Conservation (phyloP, 345 rosid genomes). For the Ricinus communis region DNA sequence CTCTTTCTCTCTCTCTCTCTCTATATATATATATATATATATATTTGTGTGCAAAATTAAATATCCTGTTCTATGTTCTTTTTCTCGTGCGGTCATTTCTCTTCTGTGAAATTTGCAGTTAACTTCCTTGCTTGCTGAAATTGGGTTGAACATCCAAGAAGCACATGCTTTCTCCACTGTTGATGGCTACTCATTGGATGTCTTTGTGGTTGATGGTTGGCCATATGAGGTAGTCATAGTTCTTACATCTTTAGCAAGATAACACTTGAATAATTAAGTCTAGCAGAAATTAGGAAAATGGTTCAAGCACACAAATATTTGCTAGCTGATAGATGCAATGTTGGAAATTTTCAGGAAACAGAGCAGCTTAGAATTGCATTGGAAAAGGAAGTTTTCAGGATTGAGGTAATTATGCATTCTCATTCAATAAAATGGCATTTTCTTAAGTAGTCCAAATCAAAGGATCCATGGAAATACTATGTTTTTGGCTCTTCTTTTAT, state of each 20-base stretch:
- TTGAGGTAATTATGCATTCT: conserved; percentile 57
- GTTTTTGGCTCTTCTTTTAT: not conserved
- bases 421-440: not conserved
- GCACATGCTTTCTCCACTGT: conserved; percentile 95
- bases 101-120: conserved; percentile 52
- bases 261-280: not conserved
- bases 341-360: conserved; percentile 59
- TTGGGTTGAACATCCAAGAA: conserved; percentile 96
- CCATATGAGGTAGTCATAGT: conserved; percentile 73
- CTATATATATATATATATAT: too few relatives aligned
- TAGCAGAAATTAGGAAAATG: conserved; percentile 3
- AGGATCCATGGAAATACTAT: not conserved
- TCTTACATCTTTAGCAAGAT: not conserved
- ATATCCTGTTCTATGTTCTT: too few relatives aligned
- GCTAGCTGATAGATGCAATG: conserved; percentile 31
- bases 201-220: conserved; percentile 99
- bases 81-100: conserved; percentile 12
- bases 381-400: conserved; percentile 66
- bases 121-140: conserved; percentile 83
- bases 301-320: conserved; percentile 9
- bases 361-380: conserved; percentile 65
- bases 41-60: too few relatives aligned
- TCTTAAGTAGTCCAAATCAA: not conserved
- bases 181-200: conserved; percentile 94
- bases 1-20: too few relatives aligned